phyloP scores from a whole-genome alignment of 1,139 yeast species.

The Yamadazyma aaseri region DNA sequence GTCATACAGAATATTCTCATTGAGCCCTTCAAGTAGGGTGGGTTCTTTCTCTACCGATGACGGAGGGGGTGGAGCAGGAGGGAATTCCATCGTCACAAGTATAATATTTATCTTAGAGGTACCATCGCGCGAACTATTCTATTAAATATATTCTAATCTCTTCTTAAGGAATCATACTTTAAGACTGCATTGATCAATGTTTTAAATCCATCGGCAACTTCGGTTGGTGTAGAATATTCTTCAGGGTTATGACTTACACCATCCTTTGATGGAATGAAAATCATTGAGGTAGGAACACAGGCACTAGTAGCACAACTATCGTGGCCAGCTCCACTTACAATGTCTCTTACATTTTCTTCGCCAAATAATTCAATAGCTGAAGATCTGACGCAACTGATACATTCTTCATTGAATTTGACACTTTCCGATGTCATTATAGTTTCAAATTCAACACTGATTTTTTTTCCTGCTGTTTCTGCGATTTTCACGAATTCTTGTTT shows the following conservation, averaged over 20 bases:
- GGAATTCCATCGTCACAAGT: no score
- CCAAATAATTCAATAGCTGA: slow-evolving; percentile 54
- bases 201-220: slow-evolving; percentile 57
- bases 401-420: slow-evolving; percentile 50
- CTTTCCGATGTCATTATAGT: slow-evolving; percentile 51
- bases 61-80: slow-evolving; percentile 17
- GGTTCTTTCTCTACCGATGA: slow-evolving; percentile 16
- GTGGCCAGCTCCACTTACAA: slow-evolving; percentile 73
- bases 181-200: slow-evolving; percentile 60
- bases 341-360: slow-evolving; percentile 37
- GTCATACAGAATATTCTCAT: slow-evolving; percentile 30
- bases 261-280: slow-evolving; percentile 67
- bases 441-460: slow-evolving; percentile 36
- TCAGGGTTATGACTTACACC: slow-evolving; percentile 72
- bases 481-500: slow-evolving; percentile 30
- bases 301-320: slow-evolving; percentile 62
- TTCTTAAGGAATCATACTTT: slow-evolving; percentile 41
- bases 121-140: no score
- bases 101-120: no score
- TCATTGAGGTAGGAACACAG: slow-evolving; percentile 69
- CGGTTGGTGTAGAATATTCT: slow-evolving; percentile 64
- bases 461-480: slow-evolving; percentile 13
- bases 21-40: slow-evolving; percentile 18
- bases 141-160: no score
- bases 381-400: slow-evolving; percentile 49